Evolutionary conservation across 805 yeast species (phyloP).

Genomic region (Yarrowia porcina): DNA sequence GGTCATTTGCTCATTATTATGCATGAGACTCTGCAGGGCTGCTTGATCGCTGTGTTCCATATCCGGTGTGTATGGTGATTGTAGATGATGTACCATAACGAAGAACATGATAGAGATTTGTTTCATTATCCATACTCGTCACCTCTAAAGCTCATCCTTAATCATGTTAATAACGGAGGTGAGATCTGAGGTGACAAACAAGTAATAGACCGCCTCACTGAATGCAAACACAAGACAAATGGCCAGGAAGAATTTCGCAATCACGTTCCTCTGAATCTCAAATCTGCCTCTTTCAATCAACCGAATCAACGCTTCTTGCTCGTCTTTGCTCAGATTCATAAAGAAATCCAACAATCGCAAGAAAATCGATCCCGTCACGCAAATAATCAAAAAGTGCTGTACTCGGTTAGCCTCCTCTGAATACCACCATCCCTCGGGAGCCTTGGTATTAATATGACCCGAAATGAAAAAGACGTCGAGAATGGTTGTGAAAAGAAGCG

Average conservation of each 20-base stretch:
- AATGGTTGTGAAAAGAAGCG: constrained; percentile 3
- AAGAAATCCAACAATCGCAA: constrained; percentile 3
- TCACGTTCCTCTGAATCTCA: constrained; percentile 1
- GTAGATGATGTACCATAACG: too few relatives aligned
- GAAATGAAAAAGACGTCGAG: constrained; percentile 21
- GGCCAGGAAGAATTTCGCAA: neutral
- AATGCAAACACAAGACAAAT: constrained; percentile 2
- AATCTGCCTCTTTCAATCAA: neutral
- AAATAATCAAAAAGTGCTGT: constrained; percentile 10
- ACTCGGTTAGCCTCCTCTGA: constrained; percentile 1
- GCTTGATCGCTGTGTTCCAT: too few relatives aligned
- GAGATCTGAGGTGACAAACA: neutral
- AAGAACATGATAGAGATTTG: too few relatives aligned
- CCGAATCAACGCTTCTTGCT: constrained; percentile 1
- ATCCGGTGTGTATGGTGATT: too few relatives aligned
- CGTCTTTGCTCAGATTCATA: constrained; percentile 18
- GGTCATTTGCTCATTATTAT: too few relatives aligned
- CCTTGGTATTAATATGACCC: constrained; percentile 16
- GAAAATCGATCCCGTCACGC: constrained; percentile 16
- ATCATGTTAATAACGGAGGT: neutral
- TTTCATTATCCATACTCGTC: too few relatives aligned
- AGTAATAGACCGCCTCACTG: neutral
- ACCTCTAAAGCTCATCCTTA: neutral
- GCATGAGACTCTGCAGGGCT: too few relatives aligned
- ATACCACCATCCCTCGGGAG: constrained; percentile 23